Evolutionary conservation across 164 flowering plant genomes (phyloP), one percentile per base, ranked within the genome.

Genomic region (Annona squamosa): DNA sequence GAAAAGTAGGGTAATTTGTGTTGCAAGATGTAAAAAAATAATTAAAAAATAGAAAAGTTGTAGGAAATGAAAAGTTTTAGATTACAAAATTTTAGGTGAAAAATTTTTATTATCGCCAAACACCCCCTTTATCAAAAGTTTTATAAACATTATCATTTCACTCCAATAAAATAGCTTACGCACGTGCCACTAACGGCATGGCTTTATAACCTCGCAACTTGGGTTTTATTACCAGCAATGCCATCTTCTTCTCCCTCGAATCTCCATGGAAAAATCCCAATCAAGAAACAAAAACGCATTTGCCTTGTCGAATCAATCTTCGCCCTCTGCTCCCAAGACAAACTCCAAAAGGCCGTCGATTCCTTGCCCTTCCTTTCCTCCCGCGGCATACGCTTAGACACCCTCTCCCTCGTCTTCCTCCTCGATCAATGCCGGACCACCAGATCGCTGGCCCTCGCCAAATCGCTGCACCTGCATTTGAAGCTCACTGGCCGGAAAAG

Each of bases 401-500:
- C 82, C 4, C 65, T 71, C 5, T 74, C 76, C 0, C 72, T 90
- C 2, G 84, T 86, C 18, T 76, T 62, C 69, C 82, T 91, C 19
- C 17, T 91, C 17, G 81, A 72, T 3, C 80, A 72, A 65, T 87
- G 91, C 52, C 87, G 74, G 4, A 64, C 66, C 18, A 41, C 78
- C 26, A 83, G 67, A 69, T 81, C 86, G 4, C 80, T 87, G 9
- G 76, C 71, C 72, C 78, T 77, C 61, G 91, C 89, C 42, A 87
- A 84, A 84, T 83, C 82, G 84, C 79, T 87, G 1, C 97, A 91
- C 79, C 83, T 83, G 3, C 84, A 88, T 75, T 75, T 90, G 82
- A 85, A 82, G 74, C 63, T 80, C 17, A 89, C 89, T 0, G 86
- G 92, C 16, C 63, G 47, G 52, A 86, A 86, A 67, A 72, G 59